A percentile compares a stretch with the other conserved stretches of the same genome.
Conservation (phyloP, 2,329 filamentous ascomycete genomes). For the Incumbomyces delicatus region DNA sequence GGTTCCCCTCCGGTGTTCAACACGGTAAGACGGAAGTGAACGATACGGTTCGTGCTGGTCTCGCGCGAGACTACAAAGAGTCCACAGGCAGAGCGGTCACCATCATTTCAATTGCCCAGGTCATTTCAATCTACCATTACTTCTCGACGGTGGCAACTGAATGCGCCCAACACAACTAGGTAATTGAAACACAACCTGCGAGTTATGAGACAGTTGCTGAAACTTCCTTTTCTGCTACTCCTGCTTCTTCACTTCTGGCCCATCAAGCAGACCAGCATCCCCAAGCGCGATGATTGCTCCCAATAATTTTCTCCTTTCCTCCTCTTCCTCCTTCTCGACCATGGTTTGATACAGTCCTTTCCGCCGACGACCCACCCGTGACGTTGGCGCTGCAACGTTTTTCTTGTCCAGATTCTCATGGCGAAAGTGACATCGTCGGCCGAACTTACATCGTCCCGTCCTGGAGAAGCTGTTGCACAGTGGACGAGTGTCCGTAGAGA, state of each 20-base stretch:
- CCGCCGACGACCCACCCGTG: slow-evolving; percentile 14
- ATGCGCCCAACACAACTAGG: too few species aligned
- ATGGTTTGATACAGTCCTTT: slow-evolving; percentile 38
- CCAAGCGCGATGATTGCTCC: slow-evolving; percentile 34
- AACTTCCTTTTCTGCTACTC: too few species aligned
- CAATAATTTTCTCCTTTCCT: slow-evolving; percentile 33
- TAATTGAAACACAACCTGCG: too few species aligned
- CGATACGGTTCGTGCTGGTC: too few species aligned
- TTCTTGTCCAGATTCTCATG: slow-evolving; percentile 28
- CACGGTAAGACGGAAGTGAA: too few species aligned
- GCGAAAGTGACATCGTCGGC: slow-evolving; percentile 32
- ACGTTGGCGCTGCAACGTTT: slow-evolving; percentile 24
- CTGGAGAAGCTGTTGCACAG: slow-evolving; percentile 33
- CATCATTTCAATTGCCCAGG: too few species aligned
- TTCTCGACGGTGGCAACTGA: too few species aligned
- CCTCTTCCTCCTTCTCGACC: slow-evolving; percentile 33
- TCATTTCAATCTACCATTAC: too few species aligned
- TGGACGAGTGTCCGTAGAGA: slow-evolving; percentile 19
- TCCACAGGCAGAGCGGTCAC: too few species aligned
- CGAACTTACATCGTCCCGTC: slow-evolving; percentile 33
- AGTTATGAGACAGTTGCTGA: too few species aligned
- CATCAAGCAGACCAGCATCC: slow-evolving; percentile 30
- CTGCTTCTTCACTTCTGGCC: not conserved
- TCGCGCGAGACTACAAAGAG: too few species aligned
- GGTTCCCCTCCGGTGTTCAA: too few species aligned